Percentiles rank a stretch among this genome's conserved stretches.
phyloP scores from a whole-genome alignment of 352 stramenopile genomes.

The Globisporangium carolinianum region DNA sequence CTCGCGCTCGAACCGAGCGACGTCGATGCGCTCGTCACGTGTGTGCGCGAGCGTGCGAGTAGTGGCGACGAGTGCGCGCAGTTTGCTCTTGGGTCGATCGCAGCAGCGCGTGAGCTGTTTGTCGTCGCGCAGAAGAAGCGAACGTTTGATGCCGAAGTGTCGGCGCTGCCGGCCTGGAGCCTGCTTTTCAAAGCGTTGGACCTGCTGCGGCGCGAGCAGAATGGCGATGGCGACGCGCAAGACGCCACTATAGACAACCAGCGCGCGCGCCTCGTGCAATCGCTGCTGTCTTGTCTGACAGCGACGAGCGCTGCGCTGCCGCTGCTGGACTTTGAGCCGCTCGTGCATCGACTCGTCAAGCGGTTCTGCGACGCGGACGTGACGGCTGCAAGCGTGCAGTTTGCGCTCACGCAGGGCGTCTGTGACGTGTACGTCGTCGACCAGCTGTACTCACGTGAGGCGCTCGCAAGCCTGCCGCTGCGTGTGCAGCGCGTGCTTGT shows the following conservation, averaged over 20 bases:
- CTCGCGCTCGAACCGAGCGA: constrained; percentile 8
- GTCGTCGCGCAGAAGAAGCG: constrained; percentile 45
- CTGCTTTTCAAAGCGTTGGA: constrained; percentile 29
- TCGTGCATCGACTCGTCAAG: constrained; percentile 6
- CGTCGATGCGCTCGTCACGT: constrained; percentile 15
- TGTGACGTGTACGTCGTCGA: constrained; percentile 17
- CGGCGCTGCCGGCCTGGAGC: constrained; percentile 18
- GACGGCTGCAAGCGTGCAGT: constrained; percentile 20
- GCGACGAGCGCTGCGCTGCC: constrained; percentile 4
- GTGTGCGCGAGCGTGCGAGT: constrained; percentile 13
- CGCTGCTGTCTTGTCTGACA: constrained; percentile 9
- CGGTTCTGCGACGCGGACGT: constrained; percentile 12
- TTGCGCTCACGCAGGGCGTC: constrained; percentile 18
- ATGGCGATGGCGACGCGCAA: background rate
- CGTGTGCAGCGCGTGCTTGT: constrained; percentile 7
- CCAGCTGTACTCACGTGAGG: constrained; percentile 10
- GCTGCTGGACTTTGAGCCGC: constrained; percentile 9
- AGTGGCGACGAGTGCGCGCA: constrained; percentile 6
- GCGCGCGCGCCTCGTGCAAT: constrained; percentile 2
- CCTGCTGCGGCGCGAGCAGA: constrained; percentile 20
- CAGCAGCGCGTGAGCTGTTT: constrained; percentile 19
- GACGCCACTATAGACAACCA: background rate
- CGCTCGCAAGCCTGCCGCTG: background rate
- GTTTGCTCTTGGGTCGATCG: constrained; percentile 27
- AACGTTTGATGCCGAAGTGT: constrained; percentile 34